Percentiles rank a stretch among this genome's conserved stretches.
Conservation (phyloP, 495 filamentous ascomycete genomes). For the Penicillium pulvis region DNA sequence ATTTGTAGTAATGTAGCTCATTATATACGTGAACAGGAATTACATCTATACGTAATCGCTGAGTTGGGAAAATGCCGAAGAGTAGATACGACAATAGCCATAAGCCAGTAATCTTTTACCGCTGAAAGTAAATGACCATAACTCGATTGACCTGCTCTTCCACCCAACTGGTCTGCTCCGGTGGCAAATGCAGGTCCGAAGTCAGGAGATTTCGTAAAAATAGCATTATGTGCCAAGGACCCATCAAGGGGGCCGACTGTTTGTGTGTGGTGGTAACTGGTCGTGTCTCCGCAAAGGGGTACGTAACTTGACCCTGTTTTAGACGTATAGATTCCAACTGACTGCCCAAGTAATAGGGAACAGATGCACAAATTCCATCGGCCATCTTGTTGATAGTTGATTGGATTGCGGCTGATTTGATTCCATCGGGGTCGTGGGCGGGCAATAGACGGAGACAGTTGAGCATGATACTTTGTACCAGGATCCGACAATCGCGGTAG, state of each 20-base stretch:
- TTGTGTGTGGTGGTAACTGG: constrained; percentile 31
- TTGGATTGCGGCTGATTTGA: constrained; percentile 2
- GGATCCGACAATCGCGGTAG: constrained; percentile 60
- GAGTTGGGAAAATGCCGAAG: not conserved
- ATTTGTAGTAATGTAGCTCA: not conserved
- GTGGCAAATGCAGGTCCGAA: constrained; percentile 22
- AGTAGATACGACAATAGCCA: not conserved
- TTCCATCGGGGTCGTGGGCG: constrained; percentile 10
- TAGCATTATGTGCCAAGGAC: constrained; percentile 39
- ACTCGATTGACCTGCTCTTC: constrained; percentile 36
- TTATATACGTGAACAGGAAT: not conserved
- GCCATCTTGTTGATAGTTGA: constrained; percentile 33
- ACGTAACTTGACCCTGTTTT: constrained; percentile 35
- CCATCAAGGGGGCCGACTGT: constrained; percentile 37
- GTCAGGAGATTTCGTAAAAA: constrained; percentile 28
- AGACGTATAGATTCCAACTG: constrained; percentile 36
- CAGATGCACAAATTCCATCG: constrained; percentile 43
- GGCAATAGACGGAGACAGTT: constrained; percentile 30
- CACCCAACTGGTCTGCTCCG: constrained; percentile 34
- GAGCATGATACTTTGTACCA: constrained; percentile 55
- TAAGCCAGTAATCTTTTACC: not conserved
- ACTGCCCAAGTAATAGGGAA: constrained; percentile 45
- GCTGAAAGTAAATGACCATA: constrained; percentile 34
- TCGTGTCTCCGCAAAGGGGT: constrained; percentile 34
- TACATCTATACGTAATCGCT: not conserved